A percentile compares a stretch with the other conserved stretches of the same genome.
phyloP scores from a whole-genome alignment of 257 asterid genomes.

The Rehmannia glutinosa region DNA sequence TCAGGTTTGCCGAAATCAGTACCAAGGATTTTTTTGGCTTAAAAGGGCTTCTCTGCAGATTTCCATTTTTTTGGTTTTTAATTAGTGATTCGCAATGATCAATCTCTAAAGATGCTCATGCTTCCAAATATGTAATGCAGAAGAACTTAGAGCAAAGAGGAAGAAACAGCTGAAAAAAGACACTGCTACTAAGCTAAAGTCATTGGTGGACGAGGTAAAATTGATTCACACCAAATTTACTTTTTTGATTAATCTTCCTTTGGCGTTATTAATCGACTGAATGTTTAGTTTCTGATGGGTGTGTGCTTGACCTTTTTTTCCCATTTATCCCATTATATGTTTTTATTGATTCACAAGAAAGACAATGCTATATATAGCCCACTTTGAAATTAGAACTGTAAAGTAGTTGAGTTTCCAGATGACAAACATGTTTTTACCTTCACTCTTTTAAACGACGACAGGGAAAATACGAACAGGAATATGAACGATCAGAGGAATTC shows the following conservation, averaged over 20 bases:
- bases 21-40: background rate
- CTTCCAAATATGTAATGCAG: conserved; percentile 46
- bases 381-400: background rate
- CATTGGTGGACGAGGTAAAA: conserved; percentile 76
- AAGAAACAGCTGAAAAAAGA: conserved; percentile 91
- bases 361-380: conserved; percentile 10
- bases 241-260: conserved; percentile 5
- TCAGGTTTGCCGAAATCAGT: too few species aligned
- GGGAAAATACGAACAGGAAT: conserved; percentile 94
- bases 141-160: conserved; percentile 85
- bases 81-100: background rate
- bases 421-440: conserved; percentile 1
- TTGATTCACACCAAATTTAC: background rate
- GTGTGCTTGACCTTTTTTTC: background rate
- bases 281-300: background rate
- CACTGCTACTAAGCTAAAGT: conserved; percentile 80
- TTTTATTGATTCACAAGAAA: background rate
- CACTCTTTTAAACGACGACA: conserved; percentile 24
- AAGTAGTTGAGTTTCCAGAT: conserved; percentile 1
- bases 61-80: background rate
- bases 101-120: conserved; percentile 12
- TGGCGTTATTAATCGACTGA: background rate
- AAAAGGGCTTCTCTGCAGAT: background rate
- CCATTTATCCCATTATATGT: background rate
- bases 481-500: conserved; percentile 74